These are phyloP conservation scores for Polychaeton citri DNA, from an alignment of 2,329 filamentous ascomycete species.

Conservation along the genomic window DNA sequence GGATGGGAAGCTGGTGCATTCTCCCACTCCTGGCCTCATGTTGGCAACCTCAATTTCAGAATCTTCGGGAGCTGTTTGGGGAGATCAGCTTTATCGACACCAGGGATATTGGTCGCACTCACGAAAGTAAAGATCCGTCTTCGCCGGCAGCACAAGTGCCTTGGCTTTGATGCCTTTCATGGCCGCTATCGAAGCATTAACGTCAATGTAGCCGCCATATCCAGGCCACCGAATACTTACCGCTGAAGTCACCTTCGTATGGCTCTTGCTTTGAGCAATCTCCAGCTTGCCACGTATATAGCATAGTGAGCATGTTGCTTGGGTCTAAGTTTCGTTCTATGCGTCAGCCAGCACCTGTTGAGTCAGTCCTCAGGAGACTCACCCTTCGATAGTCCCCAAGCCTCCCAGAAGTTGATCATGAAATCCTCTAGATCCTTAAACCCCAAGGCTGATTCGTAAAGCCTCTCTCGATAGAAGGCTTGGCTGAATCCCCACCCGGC, in stretches of 20 bases:
- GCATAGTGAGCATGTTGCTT: slow-evolving; percentile 57
- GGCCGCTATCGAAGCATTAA: slow-evolving; percentile 24
- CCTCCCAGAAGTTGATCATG: slow-evolving; percentile 62
- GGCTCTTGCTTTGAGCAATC: slow-evolving; percentile 53
- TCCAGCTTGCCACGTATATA: slow-evolving; percentile 61
- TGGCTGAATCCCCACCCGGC: slow-evolving; percentile 66
- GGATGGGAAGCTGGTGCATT: slow-evolving; percentile 38
- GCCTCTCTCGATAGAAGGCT: slow-evolving; percentile 58
- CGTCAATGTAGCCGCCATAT: slow-evolving; percentile 44
- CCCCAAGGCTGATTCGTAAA: slow-evolving; percentile 52
- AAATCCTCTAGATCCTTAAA: slow-evolving; percentile 61
- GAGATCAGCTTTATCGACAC: not conserved
- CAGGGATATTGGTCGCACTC: slow-evolving; percentile 14
- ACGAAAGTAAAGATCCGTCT: slow-evolving; percentile 66
- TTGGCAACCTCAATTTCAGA: slow-evolving; percentile 57
- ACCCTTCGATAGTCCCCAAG: slow-evolving; percentile 57
- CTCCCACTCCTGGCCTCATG: slow-evolving; percentile 47
- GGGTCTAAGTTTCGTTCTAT: too few species aligned
- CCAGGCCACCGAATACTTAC: too few species aligned
- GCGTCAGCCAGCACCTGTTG: slow-evolving; percentile 11
- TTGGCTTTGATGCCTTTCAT: slow-evolving; percentile 56
- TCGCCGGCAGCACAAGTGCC: slow-evolving; percentile 51
- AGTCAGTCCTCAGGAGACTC: slow-evolving; percentile 4
- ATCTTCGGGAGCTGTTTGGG: slow-evolving; percentile 57
- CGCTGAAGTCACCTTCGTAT: slow-evolving; percentile 48